Evolutionary conservation across 768 basidiomycete species (phyloP).

Genomic region (Leccinum truebloodii): DNA sequence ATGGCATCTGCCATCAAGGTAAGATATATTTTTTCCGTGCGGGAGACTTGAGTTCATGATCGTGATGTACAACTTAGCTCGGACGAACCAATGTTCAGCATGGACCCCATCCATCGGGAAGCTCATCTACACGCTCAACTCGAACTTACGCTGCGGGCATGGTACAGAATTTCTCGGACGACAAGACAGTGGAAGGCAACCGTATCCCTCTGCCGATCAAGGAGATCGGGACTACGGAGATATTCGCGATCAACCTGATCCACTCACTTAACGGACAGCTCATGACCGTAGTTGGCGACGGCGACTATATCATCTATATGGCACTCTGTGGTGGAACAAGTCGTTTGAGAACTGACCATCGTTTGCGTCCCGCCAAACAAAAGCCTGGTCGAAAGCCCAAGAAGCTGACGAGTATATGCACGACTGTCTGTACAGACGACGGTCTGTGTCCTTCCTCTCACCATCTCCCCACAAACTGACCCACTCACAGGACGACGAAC

Average conservation of each 20-base stretch:
- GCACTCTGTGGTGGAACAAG: slow-evolving; percentile 99
- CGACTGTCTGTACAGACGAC: slow-evolving; percentile 39
- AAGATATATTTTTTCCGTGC: too few relatives aligned
- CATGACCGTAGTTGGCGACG: slow-evolving; percentile 95
- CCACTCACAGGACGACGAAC: slow-evolving; percentile 40
- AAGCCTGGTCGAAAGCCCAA: slow-evolving; percentile 90
- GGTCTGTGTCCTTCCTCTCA: slow-evolving; percentile 44
- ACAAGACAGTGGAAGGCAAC: slow-evolving; percentile 59
- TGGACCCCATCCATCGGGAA: slow-evolving; percentile 54
- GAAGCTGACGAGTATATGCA: slow-evolving; percentile 47
- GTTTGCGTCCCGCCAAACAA: slow-evolving; percentile 88
- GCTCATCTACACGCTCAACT: slow-evolving; percentile 90
- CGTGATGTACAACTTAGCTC: too few relatives aligned
- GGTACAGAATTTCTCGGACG: slow-evolving; percentile 58
- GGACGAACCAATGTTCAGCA: slow-evolving; percentile 89
- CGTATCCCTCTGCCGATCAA: slow-evolving; percentile 55
- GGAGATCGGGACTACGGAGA: slow-evolving; percentile 94
- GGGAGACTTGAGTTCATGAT: too few relatives aligned
- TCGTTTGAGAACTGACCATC: slow-evolving; percentile 89
- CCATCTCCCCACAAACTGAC: slow-evolving; percentile 11
- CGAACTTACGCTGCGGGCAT: slow-evolving; percentile 82
- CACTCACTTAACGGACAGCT: slow-evolving; percentile 98
- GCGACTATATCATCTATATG: slow-evolving; percentile 98
- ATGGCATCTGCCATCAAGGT: too few relatives aligned
- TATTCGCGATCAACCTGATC: slow-evolving; percentile 80